These are phyloP conservation scores for Roridomyces roridus DNA, from an alignment of 768 basidiomycete species.

Conservation along the genomic window DNA sequence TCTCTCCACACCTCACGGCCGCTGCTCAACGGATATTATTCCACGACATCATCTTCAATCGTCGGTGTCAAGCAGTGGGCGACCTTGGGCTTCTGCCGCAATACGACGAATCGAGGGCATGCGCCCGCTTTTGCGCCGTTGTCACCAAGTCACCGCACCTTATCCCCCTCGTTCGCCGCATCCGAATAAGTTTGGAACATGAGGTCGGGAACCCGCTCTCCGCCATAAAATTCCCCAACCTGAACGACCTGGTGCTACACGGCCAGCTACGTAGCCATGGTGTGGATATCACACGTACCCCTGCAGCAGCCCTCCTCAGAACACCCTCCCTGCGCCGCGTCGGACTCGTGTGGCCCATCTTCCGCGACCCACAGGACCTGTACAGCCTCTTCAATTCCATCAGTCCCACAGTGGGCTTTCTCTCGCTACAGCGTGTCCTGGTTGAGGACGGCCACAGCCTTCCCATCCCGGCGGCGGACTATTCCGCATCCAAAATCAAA, in stretches of 20 bases:
- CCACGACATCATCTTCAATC: constrained; percentile 15
- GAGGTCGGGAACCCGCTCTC: not conserved
- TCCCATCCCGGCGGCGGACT: not conserved
- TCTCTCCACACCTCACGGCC: not conserved
- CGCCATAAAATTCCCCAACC: constrained; percentile 1
- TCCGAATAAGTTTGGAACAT: not conserved
- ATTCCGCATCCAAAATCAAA: not conserved
- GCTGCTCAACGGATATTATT: constrained; percentile 7
- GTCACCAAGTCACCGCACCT: constrained; percentile 2
- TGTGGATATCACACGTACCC: not conserved
- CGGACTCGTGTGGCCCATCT: not conserved
- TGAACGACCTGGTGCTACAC: constrained; percentile 5
- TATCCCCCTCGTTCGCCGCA: not conserved
- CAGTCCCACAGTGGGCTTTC: not conserved
- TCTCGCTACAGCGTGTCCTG: not conserved
- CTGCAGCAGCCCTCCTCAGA: not conserved
- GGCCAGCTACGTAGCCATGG: not conserved
- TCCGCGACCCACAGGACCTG: not conserved
- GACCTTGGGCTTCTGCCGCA: not conserved
- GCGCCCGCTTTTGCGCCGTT: not conserved
- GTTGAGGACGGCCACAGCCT: not conserved
- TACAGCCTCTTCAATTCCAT: not conserved
- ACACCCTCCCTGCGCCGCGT: not conserved
- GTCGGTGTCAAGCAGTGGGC: not conserved
- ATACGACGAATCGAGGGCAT: not conserved